Base-by-base conservation (phyloP, 306 rosid genomes). In the Malus orientalis region DNA sequence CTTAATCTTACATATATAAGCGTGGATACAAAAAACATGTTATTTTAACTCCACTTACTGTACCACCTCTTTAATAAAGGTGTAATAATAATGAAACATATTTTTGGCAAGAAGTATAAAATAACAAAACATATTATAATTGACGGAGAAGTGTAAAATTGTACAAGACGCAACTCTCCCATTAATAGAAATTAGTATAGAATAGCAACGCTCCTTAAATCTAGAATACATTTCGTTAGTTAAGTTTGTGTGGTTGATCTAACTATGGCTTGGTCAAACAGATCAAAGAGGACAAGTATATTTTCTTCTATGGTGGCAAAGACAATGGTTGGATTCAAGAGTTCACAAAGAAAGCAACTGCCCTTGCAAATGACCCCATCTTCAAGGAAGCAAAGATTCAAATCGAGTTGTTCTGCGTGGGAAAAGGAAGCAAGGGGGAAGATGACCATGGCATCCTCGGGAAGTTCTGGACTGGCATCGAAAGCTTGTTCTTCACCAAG, bases 231-330 rank as follows among this genome's bases (percentile, higher is more conserved):
- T 4, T 20, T 59, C 14, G 8, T 12, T 11, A 15, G 11, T 44
- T 61, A 10, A 20, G 3, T 55, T 18, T 55, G 11, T 55, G 23
- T 7, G 11, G 22, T 20, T n/a, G 23, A 3, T 12, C 7, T 14
- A 8, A 30, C 20, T 5, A 20, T 2, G 27, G 0, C 47, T 4
- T 59, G 4, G 54, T 45, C 11, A n/a, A 33, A 54, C 87, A 92
- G 97, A 54, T 85, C 2, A 78, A 78, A 51, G 86, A 90, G 81
- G 74, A 82, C 0, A 92, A 81, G 64, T 81, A 76, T 61, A 88
- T 90, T 13, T 76, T 92, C 79, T 86, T 88, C 72, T 88, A 88
- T 20, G 97, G 97, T 19, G 93, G 96, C 5, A 70, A 82, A 3
- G 89, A 84, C 83, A 15, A 74, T 8, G 86, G 77, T 0, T 89